phyloP scores from a whole-genome alignment of 2,329 filamentous ascomycete genomes.

The Colletotrichum falcatum region DNA sequence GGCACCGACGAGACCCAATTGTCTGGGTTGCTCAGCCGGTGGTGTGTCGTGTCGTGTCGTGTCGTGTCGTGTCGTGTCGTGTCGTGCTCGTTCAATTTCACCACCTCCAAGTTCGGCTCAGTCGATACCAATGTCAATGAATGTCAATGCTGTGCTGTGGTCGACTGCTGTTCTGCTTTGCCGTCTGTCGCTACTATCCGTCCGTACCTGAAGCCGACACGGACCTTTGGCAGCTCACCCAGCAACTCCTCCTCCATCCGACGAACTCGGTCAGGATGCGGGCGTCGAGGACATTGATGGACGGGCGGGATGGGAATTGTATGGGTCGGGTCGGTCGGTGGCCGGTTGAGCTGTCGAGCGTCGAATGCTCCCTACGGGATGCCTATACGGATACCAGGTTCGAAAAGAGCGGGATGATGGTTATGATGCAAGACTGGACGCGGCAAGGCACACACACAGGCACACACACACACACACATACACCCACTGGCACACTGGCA shows the following conservation, averaged over 20 bases:
- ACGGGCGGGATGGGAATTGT: background rate
- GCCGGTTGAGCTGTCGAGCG: constrained; percentile 15
- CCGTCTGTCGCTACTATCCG: constrained; percentile 16
- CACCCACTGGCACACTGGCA: background rate
- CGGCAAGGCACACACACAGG: constrained; percentile 19
- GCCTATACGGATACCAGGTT: background rate
- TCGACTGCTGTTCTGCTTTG: constrained; percentile 27
- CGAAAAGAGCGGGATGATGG: constrained; percentile 3
- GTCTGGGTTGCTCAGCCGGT: constrained; percentile 36
- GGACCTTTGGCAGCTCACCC: constrained; percentile 55
- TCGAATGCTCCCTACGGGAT: background rate
- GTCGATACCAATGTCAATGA: constrained; percentile 18
- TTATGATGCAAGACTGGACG: constrained; percentile 16
- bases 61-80: no score
- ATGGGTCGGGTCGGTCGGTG: background rate
- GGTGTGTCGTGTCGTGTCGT: no score
- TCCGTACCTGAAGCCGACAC: constrained; percentile 42
- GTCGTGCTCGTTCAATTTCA: constrained; percentile 20
- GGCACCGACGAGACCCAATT: constrained; percentile 7
- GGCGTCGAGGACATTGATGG: constrained; percentile 36
- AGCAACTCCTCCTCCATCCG: constrained; percentile 43
- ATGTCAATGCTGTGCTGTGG: constrained; percentile 10
- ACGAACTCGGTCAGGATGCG: constrained; percentile 35
- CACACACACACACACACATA: background rate
- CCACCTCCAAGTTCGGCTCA: constrained; percentile 5